These are phyloP conservation scores for Jaenimonas drosophilae DNA, from an alignment of 208 protist genomes.

Conservation along the genomic window DNA sequence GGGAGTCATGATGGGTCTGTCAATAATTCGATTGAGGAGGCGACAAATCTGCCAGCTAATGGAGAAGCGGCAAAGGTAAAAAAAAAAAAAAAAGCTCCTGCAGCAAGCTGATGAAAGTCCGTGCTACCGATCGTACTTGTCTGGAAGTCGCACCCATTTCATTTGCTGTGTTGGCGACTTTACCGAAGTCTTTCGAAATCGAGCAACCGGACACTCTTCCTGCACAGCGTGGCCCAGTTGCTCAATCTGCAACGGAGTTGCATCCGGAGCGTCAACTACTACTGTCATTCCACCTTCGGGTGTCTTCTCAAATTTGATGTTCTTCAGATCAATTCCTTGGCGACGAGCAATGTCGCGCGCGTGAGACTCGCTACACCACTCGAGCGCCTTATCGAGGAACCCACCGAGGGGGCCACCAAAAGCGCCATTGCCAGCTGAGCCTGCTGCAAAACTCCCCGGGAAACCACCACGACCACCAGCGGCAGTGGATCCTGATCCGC, in stretches of 20 bases:
- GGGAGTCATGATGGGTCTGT: too few relatives aligned
- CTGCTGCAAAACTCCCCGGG: constrained; percentile 4
- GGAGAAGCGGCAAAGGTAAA: background rate
- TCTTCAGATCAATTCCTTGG: constrained; percentile 60
- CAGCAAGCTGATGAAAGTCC: background rate
- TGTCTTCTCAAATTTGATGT: constrained; percentile 72
- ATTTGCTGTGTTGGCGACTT: constrained; percentile 48
- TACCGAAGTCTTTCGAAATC: constrained; percentile 74
- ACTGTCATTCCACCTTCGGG: constrained; percentile 65
- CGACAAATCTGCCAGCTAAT: constrained; percentile 9
- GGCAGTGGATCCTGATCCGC: constrained; percentile 5
- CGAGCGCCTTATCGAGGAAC: constrained; percentile 70
- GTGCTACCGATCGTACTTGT: constrained; percentile 47
- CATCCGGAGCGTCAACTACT: constrained; percentile 70
- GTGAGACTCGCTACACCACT: constrained; percentile 81
- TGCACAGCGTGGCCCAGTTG: constrained; percentile 71
- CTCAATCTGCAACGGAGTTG: constrained; percentile 80
- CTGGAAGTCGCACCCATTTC: constrained; percentile 70
- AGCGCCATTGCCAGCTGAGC: background rate
- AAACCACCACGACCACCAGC: constrained; percentile 7
- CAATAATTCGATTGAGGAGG: too few relatives aligned
- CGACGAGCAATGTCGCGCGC: constrained; percentile 64
- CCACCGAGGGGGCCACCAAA: constrained; percentile 47
- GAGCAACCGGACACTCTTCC: constrained; percentile 82
- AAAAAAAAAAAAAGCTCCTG: constrained; percentile 2